phyloP scores from a whole-genome alignment of 1,284 basidiomycete species.

The Trichosporon sp. region DNA sequence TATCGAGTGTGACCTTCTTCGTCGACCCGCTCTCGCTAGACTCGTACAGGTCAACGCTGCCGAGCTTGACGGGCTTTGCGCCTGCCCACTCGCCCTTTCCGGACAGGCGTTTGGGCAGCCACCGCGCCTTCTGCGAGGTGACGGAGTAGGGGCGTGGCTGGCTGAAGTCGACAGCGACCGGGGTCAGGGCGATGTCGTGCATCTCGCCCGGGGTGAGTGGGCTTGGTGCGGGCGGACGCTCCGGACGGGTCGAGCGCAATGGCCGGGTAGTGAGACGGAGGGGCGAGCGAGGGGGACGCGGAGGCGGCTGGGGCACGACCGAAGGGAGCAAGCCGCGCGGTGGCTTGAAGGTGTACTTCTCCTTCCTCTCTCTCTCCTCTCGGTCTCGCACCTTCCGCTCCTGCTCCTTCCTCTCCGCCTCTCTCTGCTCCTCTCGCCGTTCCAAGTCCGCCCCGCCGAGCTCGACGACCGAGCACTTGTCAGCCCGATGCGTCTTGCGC shows the following conservation, averaged over 20 bases:
- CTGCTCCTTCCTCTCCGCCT: not conserved
- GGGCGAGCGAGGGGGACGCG: not conserved
- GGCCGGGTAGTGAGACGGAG: constrained; percentile 7
- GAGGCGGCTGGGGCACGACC: not conserved
- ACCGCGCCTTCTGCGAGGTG: not conserved
- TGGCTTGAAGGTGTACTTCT: not conserved
- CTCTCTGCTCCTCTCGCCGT: not conserved
- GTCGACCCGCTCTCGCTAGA: not conserved
- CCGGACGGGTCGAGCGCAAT: not conserved
- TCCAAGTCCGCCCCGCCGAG: not conserved
- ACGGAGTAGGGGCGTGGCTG: not conserved
- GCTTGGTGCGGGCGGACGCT: constrained; percentile 3
- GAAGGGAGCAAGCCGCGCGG: not conserved
- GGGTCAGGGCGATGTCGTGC: constrained; percentile 39
- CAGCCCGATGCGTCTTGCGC: not conserved
- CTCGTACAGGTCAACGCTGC: not conserved
- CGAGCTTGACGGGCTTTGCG: not conserved
- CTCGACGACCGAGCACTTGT: not conserved
- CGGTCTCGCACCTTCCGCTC: not conserved
- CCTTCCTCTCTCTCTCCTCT: not conserved
- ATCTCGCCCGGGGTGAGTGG: constrained; percentile 20
- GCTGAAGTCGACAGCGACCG: constrained; percentile 15
- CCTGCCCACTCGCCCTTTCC: not conserved
- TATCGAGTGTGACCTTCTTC: not conserved
- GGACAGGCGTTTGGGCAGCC: not conserved